Percentiles rank a stretch among this genome's conserved stretches.
Evolutionary conservation across 192 early-diverging fungal species (phyloP).

Genomic region (Podila horticola): DNA sequence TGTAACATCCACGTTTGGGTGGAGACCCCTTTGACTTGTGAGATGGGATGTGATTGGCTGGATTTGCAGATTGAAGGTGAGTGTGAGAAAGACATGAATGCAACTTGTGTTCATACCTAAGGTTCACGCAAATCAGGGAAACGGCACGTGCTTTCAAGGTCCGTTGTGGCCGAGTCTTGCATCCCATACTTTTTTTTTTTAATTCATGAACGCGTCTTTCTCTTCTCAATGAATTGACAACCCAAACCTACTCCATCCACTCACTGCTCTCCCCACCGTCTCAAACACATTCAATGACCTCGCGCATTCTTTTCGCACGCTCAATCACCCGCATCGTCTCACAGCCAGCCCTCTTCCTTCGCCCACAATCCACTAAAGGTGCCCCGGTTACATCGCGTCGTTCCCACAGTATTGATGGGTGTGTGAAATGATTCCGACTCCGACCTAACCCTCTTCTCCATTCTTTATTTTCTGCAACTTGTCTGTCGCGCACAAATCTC

Average conservation of each 20-base stretch:
- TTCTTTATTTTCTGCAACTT: background rate
- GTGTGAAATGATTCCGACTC: background rate
- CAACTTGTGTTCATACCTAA: too few species aligned
- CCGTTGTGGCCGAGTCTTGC: too few species aligned
- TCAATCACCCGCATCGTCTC: conserved; percentile 20
- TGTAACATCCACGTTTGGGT: too few species aligned
- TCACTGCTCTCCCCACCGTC: background rate
- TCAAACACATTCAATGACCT: conserved; percentile 7
- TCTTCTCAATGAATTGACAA: too few species aligned
- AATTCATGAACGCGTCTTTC: too few species aligned
- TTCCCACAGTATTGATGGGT: background rate
- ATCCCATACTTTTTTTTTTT: too few species aligned
- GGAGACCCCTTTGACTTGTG: too few species aligned
- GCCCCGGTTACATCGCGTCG: background rate
- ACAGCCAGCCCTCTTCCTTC: conserved; percentile 13
- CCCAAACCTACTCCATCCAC: background rate
- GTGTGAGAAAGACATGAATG: too few species aligned
- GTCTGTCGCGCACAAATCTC: background rate
- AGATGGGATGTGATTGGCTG: too few species aligned
- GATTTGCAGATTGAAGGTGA: too few species aligned
- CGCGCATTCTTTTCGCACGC: conserved; percentile 1
- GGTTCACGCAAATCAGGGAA: too few species aligned
- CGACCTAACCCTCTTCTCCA: background rate
- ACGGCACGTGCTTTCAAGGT: too few species aligned
- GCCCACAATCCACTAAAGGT: conserved; percentile 9